Base-by-base conservation (phyloP, 257 asterid species). In the Scutellaria minor region DNA sequence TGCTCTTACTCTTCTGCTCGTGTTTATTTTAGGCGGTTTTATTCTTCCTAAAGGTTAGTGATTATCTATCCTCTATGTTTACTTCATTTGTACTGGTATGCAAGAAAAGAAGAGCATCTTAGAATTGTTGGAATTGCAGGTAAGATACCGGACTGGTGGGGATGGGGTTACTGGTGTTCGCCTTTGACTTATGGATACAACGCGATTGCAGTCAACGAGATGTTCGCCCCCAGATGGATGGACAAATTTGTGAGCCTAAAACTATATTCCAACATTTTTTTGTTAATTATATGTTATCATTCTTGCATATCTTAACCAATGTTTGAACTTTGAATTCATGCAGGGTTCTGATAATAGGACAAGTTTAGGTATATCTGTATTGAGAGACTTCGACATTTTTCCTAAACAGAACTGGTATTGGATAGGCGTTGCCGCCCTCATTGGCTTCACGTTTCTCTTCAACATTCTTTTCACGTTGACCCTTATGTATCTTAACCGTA, bases 151-250 rank as follows among this genome's bases (percentile, higher is more conserved):
- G 85, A 65, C 60, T 89, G 96, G 96, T 89, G 90, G 90, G 72
- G 87, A 9, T 89, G 96, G 95, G 96, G 75, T 7, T 83, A 67
- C 47, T 89, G 96, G 95, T 35, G 83, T 18, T 89, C 92, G 31
- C 96, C 96, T 10, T 63, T 89, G 72, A 76, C 71, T 73, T 87
- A 87, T 15, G 88, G 83, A 5, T 88, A 81, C 79, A 85, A 87
- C 14, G 85, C 94, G 58, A 75, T 87, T 9, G 84, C 78, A 39
- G 85, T 88, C 8, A 90, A 90, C 22, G 95, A 90, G 77, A 85
- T 90, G 89, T 78, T 83, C 61, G 84, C 88, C 57, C 75, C 85
- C 9, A 77, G 92, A 81, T 87, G 96, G 96, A 86, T 89, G 92
- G 80, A 85, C 81, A 82, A 78, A 88, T 13, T 74, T 71, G 89